phyloP scores from a whole-genome alignment of 768 basidiomycete species.

The Dentipellis sp. region DNA sequence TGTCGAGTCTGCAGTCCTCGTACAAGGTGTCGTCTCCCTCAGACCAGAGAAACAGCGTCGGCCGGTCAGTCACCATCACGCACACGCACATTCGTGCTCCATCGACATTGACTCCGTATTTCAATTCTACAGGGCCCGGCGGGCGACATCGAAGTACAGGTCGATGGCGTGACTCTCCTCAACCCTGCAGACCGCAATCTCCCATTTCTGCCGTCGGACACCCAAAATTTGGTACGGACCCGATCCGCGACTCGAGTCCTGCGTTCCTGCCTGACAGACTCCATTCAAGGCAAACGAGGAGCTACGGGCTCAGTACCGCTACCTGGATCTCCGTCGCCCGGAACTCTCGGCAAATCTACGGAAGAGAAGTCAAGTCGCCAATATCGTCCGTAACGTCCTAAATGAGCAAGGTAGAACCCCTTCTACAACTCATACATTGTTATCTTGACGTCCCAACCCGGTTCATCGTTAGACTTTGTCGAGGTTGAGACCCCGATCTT shows the following conservation, averaged over 20 bases:
- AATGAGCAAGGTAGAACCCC: conserved; percentile 54
- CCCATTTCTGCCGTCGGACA: conserved; percentile 82
- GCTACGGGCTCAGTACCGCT: conserved; percentile 74
- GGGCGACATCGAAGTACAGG: conserved; percentile 75
- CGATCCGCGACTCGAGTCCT: background rate
- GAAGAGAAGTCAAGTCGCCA: conserved; percentile 75
- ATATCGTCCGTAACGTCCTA: conserved; percentile 62
- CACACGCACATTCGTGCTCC: background rate
- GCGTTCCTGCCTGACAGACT: background rate
- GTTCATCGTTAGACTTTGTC: conserved; percentile 54
- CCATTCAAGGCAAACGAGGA: conserved; percentile 70
- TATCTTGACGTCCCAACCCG: conserved; percentile 10
- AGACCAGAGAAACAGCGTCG: conserved; percentile 57
- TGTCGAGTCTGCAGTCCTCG: conserved; percentile 67
- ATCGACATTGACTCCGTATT: background rate
- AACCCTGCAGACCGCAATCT: conserved; percentile 66
- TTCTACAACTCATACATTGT: conserved; percentile 12
- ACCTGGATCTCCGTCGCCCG: conserved; percentile 80
- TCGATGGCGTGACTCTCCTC: conserved; percentile 60
- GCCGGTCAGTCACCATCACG: conserved; percentile 28
- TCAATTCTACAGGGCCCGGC: conserved; percentile 39
- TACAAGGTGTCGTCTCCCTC: conserved; percentile 62
- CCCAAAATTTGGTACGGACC: conserved; percentile 58
- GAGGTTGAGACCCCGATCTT: conserved; percentile 93
- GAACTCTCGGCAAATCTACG: conserved; percentile 70